Conservation (phyloP, 441 rosid species). For the Pelargonium cotyledonis region DNA sequence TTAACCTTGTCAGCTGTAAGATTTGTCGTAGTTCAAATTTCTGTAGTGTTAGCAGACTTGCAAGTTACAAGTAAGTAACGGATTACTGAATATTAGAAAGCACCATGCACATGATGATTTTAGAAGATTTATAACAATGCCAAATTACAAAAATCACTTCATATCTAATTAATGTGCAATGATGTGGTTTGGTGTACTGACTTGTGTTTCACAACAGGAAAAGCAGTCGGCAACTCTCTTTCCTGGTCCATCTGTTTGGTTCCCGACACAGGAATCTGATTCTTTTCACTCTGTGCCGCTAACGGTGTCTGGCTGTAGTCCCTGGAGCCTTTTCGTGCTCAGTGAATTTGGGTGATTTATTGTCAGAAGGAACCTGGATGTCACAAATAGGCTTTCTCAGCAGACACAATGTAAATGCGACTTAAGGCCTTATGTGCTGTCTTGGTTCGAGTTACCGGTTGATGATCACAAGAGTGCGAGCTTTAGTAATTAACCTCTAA, state of each 20-base stretch:
- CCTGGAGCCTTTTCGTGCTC: neutral
- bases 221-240: neutral
- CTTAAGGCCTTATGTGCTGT: neutral
- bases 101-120: neutral
- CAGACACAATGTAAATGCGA: neutral
- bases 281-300: neutral
- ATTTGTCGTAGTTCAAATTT: neutral
- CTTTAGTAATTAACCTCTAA: neutral
- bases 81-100: neutral
- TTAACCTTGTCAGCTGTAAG: neutral
- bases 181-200: neutral
- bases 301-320: neutral
- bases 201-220: neutral
- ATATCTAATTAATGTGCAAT: neutral
- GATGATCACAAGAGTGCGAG: neutral
- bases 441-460: neutral
- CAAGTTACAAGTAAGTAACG: neutral
- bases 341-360: neutral
- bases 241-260: slow-evolving; percentile 2
- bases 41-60: neutral
- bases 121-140: neutral
- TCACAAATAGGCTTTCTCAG: neutral
- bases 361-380: neutral
- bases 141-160: neutral
- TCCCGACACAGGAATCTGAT: neutral